Base-by-base conservation (phyloP, 2,329 filamentous ascomycete genomes). In the Exophiala viscosa region DNA sequence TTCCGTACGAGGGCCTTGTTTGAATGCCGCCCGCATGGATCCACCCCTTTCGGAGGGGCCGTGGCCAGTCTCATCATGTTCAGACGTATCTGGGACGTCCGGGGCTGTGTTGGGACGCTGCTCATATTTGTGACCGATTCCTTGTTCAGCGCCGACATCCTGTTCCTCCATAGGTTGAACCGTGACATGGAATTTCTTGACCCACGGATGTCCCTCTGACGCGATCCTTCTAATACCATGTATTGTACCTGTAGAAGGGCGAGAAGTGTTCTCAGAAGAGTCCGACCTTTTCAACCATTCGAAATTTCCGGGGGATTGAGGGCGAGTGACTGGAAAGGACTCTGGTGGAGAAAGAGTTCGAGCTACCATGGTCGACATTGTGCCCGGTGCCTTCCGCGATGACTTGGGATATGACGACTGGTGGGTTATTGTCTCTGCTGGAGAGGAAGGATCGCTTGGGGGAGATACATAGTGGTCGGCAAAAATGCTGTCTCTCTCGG, bases 401-500 rank as follows among this genome's bases (percentile, higher is more conserved):
- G 44, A 34, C 33, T 32, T 46, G 11, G 52, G 48, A 23, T 47
- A 51, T 34, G 56, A 47, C 36, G 50, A 48, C 5, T 14, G 23
- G 23, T 28, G 35, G 23, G 43, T 48, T 40, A 52, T 18, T 28
- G 34, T 32, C 45, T 55, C 53, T 38, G 36, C 17, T 36, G 52
- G 48, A 35, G 55, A 49, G 33, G 46, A 44, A 48, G 54, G 45
- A 28, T 56, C 46, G 62, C 70, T 77, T 57, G 77, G 76, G 48
- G 76, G 74, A 54, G 73, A 71, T 1, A 78, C 68, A 66, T 84
- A 84, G 59, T 81, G 80, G 32, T 81, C 83, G 47, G 81, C 80
- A 63, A 83, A 84, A 65, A 84, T 84, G 67, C 77, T 81, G 66
- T 84, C 81, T 62, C 81, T 71, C 67, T 84, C 81, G 20, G 79